Conservation (phyloP, 805 yeast species). For the Novakomyces olei region DNA sequence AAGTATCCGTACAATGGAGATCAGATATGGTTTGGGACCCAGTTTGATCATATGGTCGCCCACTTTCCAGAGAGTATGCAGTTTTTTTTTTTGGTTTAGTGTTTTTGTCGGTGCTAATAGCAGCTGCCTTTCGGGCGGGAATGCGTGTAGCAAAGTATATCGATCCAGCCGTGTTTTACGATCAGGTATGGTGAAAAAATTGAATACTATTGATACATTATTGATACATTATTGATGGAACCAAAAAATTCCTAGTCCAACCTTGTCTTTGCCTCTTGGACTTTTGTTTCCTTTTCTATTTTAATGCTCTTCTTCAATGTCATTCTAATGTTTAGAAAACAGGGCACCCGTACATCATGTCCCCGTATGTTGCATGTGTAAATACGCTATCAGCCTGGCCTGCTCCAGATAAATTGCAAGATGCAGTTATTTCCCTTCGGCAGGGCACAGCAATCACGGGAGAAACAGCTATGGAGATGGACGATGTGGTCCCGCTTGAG, state of each 20-base stretch:
- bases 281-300: no score
- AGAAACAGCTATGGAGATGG: no score
- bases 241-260: no score
- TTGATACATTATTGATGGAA: no score
- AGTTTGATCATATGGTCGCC: constrained; percentile 4
- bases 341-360: constrained; percentile 2
- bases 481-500: no score
- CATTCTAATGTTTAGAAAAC: no score
- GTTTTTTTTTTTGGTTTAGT: background rate
- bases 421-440: constrained; percentile 2
- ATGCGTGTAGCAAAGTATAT: constrained; percentile 4
- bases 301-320: no score
- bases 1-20: constrained; percentile 6
- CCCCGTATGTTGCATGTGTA: constrained; percentile 4
- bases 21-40: constrained; percentile 3
- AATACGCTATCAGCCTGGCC: constrained; percentile 5
- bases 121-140: constrained; percentile 4
- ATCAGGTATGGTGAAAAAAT: no score
- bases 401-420: constrained; percentile 1
- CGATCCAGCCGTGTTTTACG: constrained; percentile 4
- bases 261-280: no score
- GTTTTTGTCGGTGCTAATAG: background rate
- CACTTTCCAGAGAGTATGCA: constrained; percentile 2
- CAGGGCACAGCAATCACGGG: no score
- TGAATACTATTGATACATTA: no score